These are phyloP conservation scores for Candolleomyces efflorescens DNA, from an alignment of 768 basidiomycete species.

Conservation along the genomic window DNA sequence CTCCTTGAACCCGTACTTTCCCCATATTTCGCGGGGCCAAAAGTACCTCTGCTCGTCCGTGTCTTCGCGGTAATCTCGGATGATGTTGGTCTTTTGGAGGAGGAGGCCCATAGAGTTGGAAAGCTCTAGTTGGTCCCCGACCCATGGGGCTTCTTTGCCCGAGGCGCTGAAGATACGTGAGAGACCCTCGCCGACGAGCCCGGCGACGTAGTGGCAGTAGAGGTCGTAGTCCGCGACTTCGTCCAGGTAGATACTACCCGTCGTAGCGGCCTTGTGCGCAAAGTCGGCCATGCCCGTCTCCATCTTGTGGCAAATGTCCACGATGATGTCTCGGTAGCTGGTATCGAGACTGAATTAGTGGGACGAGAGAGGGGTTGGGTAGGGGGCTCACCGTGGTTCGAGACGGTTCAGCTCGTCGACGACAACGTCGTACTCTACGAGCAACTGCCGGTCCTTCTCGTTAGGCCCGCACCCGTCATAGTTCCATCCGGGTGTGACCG, in stretches of 20 bases:
- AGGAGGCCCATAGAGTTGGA: slow-evolving; percentile 94
- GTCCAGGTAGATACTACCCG: slow-evolving; percentile 65
- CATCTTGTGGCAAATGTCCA: slow-evolving; percentile 86
- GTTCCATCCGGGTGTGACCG: slow-evolving; percentile 80
- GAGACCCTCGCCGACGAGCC: slow-evolving; percentile 94
- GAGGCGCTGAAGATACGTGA: slow-evolving; percentile 86
- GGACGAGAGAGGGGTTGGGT: slow-evolving; percentile 6
- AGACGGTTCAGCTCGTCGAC: slow-evolving; percentile 77
- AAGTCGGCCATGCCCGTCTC: slow-evolving; percentile 94
- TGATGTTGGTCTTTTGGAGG: slow-evolving; percentile 98
- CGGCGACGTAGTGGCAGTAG: slow-evolving; percentile 98
- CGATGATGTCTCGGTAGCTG: slow-evolving; percentile 75
- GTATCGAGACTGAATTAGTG: slow-evolving; percentile 4
- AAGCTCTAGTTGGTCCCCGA: slow-evolving; percentile 79
- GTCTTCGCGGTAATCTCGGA: slow-evolving; percentile 93
- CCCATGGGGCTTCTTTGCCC: slow-evolving; percentile 69
- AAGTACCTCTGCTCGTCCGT: slow-evolving; percentile 79
- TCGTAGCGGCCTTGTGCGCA: slow-evolving; percentile 74
- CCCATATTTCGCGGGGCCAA: slow-evolving; percentile 96
- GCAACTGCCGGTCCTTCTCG: slow-evolving; percentile 84
- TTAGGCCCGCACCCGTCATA: slow-evolving; percentile 78
- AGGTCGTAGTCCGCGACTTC: slow-evolving; percentile 88
- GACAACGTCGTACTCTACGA: slow-evolving; percentile 79
- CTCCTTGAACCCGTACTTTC: slow-evolving; percentile 66
- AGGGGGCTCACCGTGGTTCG: slow-evolving; percentile 47